These are phyloP conservation scores for Diaporthe capsici DNA, from an alignment of 2,329 filamentous ascomycete species.

Conservation along the genomic window DNA sequence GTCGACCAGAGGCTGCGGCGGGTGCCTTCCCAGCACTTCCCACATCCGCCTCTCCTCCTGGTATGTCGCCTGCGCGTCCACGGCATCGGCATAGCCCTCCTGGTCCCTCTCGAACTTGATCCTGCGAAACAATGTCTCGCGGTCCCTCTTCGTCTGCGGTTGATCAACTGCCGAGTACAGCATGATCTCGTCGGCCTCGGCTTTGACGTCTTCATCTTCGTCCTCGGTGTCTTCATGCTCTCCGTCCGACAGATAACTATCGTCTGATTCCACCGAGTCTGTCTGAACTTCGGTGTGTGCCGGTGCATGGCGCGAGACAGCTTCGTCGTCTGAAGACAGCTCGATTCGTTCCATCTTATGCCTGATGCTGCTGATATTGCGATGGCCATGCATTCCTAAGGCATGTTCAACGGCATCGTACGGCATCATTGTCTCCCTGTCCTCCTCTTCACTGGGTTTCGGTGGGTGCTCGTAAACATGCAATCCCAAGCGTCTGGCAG, in stretches of 20 bases:
- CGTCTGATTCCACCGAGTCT: conserved; percentile 8
- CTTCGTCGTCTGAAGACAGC: conserved; percentile 20
- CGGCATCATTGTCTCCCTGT: conserved; percentile 50
- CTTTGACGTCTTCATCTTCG: conserved; percentile 40
- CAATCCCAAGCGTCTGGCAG: conserved; percentile 64
- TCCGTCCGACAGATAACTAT: conserved; percentile 4
- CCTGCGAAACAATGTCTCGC: conserved; percentile 52
- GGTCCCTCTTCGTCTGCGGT: conserved; percentile 54
- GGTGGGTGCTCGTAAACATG: conserved; percentile 58
- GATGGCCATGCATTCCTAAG: conserved; percentile 47
- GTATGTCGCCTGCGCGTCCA: conserved; percentile 57
- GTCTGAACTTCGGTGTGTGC: conserved; percentile 6
- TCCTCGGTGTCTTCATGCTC: conserved; percentile 29
- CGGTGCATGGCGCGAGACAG: conserved; percentile 19
- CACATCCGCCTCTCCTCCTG: conserved; percentile 62
- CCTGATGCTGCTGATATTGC: conserved; percentile 19
- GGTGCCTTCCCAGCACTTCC: conserved; percentile 57
- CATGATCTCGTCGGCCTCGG: conserved; percentile 60
- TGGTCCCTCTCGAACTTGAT: conserved; percentile 58
- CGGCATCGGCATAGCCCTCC: conserved; percentile 59
- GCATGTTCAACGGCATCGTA: conserved; percentile 61
- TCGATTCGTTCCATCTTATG: conserved; percentile 17
- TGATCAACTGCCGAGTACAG: conserved; percentile 57
- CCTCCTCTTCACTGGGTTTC: conserved; percentile 46
- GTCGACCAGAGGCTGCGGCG: conserved; percentile 50